Evolutionary conservation across 805 yeast species (phyloP).

Genomic region (Sugiyamaella marilandica): DNA sequence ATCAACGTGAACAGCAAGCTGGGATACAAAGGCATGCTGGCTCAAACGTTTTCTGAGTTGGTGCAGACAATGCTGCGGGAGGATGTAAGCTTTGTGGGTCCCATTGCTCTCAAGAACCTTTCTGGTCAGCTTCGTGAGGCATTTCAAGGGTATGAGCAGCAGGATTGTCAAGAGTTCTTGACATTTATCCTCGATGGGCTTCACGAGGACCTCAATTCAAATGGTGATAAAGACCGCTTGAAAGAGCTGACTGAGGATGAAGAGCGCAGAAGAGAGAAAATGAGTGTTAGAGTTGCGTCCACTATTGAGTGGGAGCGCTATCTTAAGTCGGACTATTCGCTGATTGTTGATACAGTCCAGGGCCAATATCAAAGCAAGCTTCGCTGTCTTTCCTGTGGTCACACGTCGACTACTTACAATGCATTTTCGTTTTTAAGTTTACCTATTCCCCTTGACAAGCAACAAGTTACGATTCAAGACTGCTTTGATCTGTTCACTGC

Average conservation of each 20-base stretch:
- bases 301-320: conserved; percentile 91
- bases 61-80: conserved; percentile 50
- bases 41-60: conserved; percentile 61
- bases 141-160: conserved; percentile 68
- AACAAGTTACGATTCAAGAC: conserved; percentile 43
- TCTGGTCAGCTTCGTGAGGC: conserved; percentile 62
- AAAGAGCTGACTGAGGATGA: conserved; percentile 65
- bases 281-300: conserved; percentile 76
- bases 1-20: conserved; percentile 67
- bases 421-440: conserved; percentile 74
- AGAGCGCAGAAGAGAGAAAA: conserved; percentile 63
- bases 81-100: conserved; percentile 48
- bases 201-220: conserved; percentile 77
- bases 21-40: conserved; percentile 78
- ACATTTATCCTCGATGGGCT: conserved; percentile 68
- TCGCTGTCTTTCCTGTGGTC: conserved; percentile 64
- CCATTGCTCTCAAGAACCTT: conserved; percentile 59
- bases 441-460: conserved; percentile 60
- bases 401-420: conserved; percentile 80
- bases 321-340: conserved; percentile 69
- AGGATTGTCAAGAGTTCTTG: conserved; percentile 80
- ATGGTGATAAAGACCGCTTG: conserved; percentile 50
- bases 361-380: conserved; percentile 85
- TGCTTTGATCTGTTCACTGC: conserved; percentile 77
- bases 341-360: conserved; percentile 75